Percentiles rank a stretch among this genome's conserved stretches.
phyloP scores from a whole-genome alignment of 2,329 filamentous ascomycete genomes.

The Lachnellula suecica region DNA sequence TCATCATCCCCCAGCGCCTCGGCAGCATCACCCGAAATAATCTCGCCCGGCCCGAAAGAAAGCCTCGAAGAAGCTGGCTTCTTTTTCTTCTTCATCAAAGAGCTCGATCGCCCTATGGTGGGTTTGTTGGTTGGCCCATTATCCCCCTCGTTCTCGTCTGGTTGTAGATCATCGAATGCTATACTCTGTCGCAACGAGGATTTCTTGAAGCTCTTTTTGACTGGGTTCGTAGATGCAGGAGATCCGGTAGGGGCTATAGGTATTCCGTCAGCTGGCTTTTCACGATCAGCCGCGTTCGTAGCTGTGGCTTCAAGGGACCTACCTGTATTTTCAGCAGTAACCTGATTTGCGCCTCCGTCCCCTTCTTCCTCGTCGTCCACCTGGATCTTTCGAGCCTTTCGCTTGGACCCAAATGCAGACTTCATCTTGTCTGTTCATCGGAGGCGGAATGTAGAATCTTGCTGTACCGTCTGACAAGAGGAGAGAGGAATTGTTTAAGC shows the following conservation, averaged over 20 bases:
- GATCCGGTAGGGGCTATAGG: slow-evolving; percentile 16
- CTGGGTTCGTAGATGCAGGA: slow-evolving; percentile 36
- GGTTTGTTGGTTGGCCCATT: slow-evolving; percentile 37
- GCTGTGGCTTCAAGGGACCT: slow-evolving; percentile 21
- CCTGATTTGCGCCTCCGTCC: slow-evolving; percentile 32
- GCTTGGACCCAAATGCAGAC: slow-evolving; percentile 49
- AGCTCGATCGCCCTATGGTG: slow-evolving; percentile 44
- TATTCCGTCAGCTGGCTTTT: slow-evolving; percentile 25
- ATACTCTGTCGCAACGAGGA: slow-evolving; percentile 58
- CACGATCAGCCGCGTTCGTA: slow-evolving; percentile 28
- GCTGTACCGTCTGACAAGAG: too few species aligned
- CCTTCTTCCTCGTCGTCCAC: slow-evolving; percentile 64
- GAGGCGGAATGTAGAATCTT: too few species aligned
- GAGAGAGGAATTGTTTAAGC: background rate
- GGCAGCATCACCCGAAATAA: slow-evolving; percentile 52
- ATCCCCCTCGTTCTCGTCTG: slow-evolving; percentile 27
- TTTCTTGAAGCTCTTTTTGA: slow-evolving; percentile 55
- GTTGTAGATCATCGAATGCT: slow-evolving; percentile 37
- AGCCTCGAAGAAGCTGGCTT: slow-evolving; percentile 59
- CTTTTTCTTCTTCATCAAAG: slow-evolving; percentile 63
- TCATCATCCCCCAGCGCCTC: slow-evolving; percentile 50
- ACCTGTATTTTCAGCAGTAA: slow-evolving; percentile 20
- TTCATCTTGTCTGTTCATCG: slow-evolving; percentile 25
- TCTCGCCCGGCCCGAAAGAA: slow-evolving; percentile 69
- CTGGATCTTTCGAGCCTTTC: slow-evolving; percentile 77